Evolutionary conservation across 139 green algal species (phyloP), one percentile per base, ranked within the genome.

Genomic region (Tetraselmis chui): DNA sequence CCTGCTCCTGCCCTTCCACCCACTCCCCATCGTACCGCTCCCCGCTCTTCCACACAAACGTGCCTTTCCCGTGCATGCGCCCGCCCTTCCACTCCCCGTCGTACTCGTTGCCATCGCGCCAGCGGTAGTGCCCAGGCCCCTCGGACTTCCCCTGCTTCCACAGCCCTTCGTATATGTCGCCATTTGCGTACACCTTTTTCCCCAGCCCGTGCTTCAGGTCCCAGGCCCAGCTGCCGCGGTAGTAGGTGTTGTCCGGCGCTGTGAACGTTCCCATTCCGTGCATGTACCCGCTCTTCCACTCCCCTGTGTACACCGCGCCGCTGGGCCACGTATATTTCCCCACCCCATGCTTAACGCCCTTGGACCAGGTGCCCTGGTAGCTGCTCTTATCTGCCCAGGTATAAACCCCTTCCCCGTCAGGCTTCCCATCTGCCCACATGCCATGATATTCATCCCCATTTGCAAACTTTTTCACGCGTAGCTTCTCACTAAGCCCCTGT

Each of bases 11-110:
- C 1, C 92, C 91, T 23, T 93, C 88, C 84, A 59, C 30, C 91
- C 93, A 98, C 75, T 96, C 90, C 1, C 95, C 95, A 77, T 97
- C 95, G 79, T 97, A 98, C 23, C 92, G 82, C 79, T 98, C 94
- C 28, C 91, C 88, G 29, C 81, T 92, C n/a, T 79, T 83, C 94
- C 94, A 98, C n/a, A 91, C 89, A 78, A 97, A 96, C 2, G 92
- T 98, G 77, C 95, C 95, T 58, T 92, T 87, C 28, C 95, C 95
- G 59, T 92, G 83, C 92, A 98, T 97, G 23, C 77, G 83, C 26
- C 95, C 95, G 2, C 58, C 85, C 31, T 83, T 58, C 94, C 94
- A 99, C 82, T 98, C 93, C 0, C 94, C 94, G 59, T 96, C 91
- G 83, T 96, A 97, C 83, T 96, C 91, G 80, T 94, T 92, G 28